Percentiles rank a stretch among this genome's conserved stretches.
Evolutionary conservation across 1,139 yeast species (phyloP).

Genomic region (Yamadazyma jaroonii): DNA sequence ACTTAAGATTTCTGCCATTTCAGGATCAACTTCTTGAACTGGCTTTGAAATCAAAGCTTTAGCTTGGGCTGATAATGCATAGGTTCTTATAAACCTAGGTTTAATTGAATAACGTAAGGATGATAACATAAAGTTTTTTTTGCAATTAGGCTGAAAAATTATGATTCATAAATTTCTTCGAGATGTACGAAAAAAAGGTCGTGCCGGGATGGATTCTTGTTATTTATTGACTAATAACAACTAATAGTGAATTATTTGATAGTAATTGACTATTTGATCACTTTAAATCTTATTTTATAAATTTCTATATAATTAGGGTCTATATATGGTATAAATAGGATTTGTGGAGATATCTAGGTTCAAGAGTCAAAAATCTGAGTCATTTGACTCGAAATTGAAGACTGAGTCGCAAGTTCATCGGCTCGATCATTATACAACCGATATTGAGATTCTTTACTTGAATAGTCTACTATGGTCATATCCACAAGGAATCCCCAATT

Average conservation of each 20-base stretch:
- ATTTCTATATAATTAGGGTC: neutral
- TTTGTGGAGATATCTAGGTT: neutral
- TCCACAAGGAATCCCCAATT: slow-evolving; percentile 2
- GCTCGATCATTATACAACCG: neutral
- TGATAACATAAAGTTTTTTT: slow-evolving; percentile 8
- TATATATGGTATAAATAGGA: neutral
- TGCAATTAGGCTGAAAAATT: slow-evolving; percentile 6
- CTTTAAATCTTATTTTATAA: no score
- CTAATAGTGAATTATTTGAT: no score
- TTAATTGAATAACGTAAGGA: slow-evolving; percentile 1
- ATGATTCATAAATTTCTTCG: slow-evolving; percentile 8
- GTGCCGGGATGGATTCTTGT: neutral
- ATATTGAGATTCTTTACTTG: neutral
- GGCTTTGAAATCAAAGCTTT: slow-evolving; percentile 58
- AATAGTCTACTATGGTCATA: slow-evolving; percentile 3
- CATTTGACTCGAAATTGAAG: neutral
- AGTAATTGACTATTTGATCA: no score
- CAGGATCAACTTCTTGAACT: slow-evolving; percentile 76
- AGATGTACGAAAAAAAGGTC: slow-evolving; percentile 2
- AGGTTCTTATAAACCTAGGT: slow-evolving; percentile 8
- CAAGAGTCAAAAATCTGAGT: neutral
- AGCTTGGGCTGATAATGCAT: slow-evolving; percentile 48
- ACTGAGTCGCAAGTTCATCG: no score
- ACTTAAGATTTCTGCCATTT: slow-evolving; percentile 71
- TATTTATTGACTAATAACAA: no score